Base-by-base conservation (phyloP, 2,329 filamentous ascomycete genomes). In the Plenodomus tracheiphilus region DNA sequence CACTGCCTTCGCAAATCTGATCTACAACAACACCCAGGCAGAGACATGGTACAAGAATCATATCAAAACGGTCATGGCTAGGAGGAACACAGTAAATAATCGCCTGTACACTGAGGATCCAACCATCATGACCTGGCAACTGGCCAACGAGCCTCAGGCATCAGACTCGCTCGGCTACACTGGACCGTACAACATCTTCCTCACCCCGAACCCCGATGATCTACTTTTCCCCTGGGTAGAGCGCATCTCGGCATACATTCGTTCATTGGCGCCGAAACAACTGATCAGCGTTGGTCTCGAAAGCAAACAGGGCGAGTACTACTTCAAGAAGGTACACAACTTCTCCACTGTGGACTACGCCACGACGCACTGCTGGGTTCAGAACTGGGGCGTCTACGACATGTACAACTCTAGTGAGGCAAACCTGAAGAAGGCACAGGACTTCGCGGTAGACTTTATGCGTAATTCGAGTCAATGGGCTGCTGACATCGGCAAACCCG, bases 71-170 rank as follows among this genome's bases (percentile, higher is more conserved):
- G 68, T 74, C 8, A 64, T 72, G 40, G 61, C 43, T n/a, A 59
- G 72, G 1, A 58, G 54, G n/a, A 74, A 74, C 49, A 70, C 66
- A 1, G 56, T 73, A 7, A 74, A 68, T 21, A 69, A 70, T 1
- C 62, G 68, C 1, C 22, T 63, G 1, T 74, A 74, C 53, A 68
- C 51, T 6, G 65, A 73, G 25, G 71, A 73, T 47, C 62, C 72
- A 0, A 71, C 71, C 1, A 66, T 74, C 42, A 74, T 74, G 71
- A 73, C 72, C 15, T 74, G 72, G 71, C 69, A 74, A 48, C 57
- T 74, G 7, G 72, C 72, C 21, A 74, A 74, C 41, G 72, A 74
- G 47, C 72, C 72, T 3, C 72, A 74, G 39, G 60, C 64, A 4
- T 58, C 61, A 4, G 56, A 64, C 7, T 44, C 58, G 19, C 47